phyloP scores from a whole-genome alignment of 768 basidiomycete species.

The Rhodotorula babjevae region DNA sequence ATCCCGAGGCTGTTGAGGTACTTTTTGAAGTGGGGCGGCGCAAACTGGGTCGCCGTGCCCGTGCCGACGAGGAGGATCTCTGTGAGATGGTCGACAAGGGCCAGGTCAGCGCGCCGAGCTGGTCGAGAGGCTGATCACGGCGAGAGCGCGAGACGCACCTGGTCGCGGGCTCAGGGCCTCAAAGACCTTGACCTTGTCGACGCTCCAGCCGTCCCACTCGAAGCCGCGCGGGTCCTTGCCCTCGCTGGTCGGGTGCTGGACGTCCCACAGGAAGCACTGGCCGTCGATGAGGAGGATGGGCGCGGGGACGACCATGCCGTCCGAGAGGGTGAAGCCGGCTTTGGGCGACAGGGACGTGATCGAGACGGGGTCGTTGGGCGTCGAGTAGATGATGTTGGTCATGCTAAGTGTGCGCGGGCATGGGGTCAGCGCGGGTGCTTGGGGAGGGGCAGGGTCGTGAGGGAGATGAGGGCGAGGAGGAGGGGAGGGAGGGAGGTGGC shows the following conservation, averaged over 20 bases:
- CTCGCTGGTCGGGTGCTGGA: conserved; percentile 53
- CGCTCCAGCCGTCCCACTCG: conserved; percentile 64
- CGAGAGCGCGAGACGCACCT: conserved; percentile 54
- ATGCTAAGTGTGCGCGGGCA: conserved; percentile 19
- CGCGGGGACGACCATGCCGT: conserved; percentile 67
- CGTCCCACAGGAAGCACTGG: conserved; percentile 85
- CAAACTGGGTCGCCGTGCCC: conserved; percentile 64
- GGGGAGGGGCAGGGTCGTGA: no score
- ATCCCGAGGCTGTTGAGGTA: conserved; percentile 73
- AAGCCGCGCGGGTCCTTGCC: conserved; percentile 25
- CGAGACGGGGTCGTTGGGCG: conserved; percentile 31
- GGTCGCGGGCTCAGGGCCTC: conserved; percentile 78
- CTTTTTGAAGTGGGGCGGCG: conserved; percentile 62
- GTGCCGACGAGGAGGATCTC: conserved; percentile 90
- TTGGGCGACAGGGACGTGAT: conserved; percentile 36
- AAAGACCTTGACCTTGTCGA: conserved; percentile 72
- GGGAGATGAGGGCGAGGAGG: no score
- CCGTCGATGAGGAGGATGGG: conserved; percentile 81
- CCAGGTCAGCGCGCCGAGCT: no score
- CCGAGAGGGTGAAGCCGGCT: conserved; percentile 43
- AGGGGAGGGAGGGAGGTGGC: no score
- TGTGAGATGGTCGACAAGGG: conserved; percentile 46
- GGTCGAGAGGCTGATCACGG: background rate
- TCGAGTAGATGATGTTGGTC: conserved; percentile 37
- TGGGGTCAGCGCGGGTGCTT: background rate